A percentile compares a stretch with the other conserved stretches of the same genome.
Conservation (phyloP, 148 eudicot species). For the Diospyros lotus region DNA sequence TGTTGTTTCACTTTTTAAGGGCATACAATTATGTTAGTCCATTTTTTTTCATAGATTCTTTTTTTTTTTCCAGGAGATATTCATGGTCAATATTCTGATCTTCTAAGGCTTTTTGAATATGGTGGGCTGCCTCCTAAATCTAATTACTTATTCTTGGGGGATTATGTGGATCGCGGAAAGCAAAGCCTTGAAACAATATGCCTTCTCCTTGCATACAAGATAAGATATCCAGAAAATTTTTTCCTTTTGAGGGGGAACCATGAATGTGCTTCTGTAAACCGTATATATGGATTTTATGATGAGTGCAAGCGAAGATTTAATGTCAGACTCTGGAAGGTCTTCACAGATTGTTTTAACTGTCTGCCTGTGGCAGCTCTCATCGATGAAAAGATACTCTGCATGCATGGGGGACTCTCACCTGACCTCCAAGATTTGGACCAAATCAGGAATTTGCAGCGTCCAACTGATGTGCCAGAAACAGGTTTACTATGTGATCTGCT, state of each 20-base stretch:
- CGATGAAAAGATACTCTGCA: not conserved
- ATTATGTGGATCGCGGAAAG: slow-evolving; percentile 5
- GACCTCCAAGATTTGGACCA: not conserved
- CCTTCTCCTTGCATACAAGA: not conserved
- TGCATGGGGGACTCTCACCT: slow-evolving; percentile 7
- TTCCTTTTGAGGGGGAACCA: slow-evolving; percentile 1
- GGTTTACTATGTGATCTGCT: slow-evolving; percentile 3
- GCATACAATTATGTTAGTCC: no score
- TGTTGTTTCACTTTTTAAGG: no score
- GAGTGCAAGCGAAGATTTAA: slow-evolving; percentile 3
- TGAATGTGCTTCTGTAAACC: slow-evolving; percentile 2
- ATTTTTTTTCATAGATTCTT: no score
- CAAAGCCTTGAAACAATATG: slow-evolving; percentile 3
- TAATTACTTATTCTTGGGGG: slow-evolving; percentile 3
- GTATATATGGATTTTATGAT: slow-evolving; percentile 4
- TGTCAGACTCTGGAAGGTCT: not conserved
- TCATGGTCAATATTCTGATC: slow-evolving; percentile 2
- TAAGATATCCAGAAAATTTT: not conserved
- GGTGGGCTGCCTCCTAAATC: slow-evolving; percentile 2
- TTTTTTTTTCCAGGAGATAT: not conserved
- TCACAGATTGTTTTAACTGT: not conserved
- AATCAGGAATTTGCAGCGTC: not conserved
- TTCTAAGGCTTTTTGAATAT: slow-evolving; percentile 5
- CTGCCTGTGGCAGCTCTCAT: slow-evolving; percentile 5
- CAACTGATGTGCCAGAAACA: not conserved